These are phyloP conservation scores for Diddensiella santjacobensis DNA, from an alignment of 805 yeast species.

Conservation along the genomic window DNA sequence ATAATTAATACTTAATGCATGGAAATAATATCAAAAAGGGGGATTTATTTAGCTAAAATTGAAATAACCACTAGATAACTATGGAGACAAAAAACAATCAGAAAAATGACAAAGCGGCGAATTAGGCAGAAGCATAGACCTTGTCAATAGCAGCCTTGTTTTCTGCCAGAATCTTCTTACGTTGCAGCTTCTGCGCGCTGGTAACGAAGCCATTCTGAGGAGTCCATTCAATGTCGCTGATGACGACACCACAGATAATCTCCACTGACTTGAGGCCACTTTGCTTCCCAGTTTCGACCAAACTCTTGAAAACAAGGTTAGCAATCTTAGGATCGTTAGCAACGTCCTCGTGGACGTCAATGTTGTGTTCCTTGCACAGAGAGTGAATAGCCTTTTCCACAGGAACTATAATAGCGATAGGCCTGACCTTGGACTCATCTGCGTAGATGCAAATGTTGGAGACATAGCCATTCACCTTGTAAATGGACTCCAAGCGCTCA, in stretches of 20 bases:
- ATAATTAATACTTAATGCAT: slow-evolving; percentile 1
- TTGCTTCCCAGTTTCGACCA: slow-evolving; percentile 69
- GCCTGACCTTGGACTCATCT: slow-evolving; percentile 81
- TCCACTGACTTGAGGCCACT: slow-evolving; percentile 87
- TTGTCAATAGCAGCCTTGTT: slow-evolving; percentile 64
- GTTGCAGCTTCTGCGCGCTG: slow-evolving; percentile 92
- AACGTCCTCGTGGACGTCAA: slow-evolving; percentile 47
- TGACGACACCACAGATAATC: slow-evolving; percentile 69
- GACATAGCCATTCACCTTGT: slow-evolving; percentile 77
- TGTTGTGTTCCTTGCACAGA: slow-evolving; percentile 54
- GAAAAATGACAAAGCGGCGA: no score
- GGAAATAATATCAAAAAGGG: background rate
- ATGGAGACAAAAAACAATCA: background rate
- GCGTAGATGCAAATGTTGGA: slow-evolving; percentile 90
- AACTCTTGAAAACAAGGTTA: slow-evolving; percentile 50
- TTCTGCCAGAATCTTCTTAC: slow-evolving; percentile 77
- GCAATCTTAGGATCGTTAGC: slow-evolving; percentile 55
- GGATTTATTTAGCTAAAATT: slow-evolving; percentile 2
- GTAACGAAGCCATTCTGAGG: slow-evolving; percentile 94
- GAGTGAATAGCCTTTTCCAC: slow-evolving; percentile 61
- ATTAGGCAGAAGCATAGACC: slow-evolving; percentile 33
- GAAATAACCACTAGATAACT: no score
- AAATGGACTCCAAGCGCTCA: slow-evolving; percentile 87
- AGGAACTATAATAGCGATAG: slow-evolving; percentile 86
- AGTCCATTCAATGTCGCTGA: slow-evolving; percentile 93